Conservation (phyloP, 805 yeast genomes). For the Lachancea fermentati region DNA sequence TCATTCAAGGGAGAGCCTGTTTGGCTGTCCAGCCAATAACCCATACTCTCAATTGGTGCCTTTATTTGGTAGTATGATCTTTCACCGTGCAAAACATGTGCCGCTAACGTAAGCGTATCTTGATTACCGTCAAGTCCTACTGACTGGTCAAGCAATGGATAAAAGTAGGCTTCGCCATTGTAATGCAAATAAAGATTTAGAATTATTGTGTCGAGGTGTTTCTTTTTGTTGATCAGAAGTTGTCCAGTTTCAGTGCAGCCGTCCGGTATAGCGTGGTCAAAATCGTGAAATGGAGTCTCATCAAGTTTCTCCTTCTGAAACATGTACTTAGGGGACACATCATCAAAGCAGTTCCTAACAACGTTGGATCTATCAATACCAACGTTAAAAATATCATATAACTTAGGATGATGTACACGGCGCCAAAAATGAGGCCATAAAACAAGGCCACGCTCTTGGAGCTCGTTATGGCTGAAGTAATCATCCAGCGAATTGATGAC, state of each 20-base stretch:
- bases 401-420: conserved; percentile 70
- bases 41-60: conserved; percentile 34
- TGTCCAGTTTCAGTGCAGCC: conserved; percentile 73
- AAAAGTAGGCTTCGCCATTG: conserved; percentile 61
- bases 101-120: conserved; percentile 67
- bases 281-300: conserved; percentile 48
- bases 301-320: conserved; percentile 22
- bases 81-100: conserved; percentile 37
- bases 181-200: conserved; percentile 62
- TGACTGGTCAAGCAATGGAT: conserved; percentile 67
- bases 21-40: conserved; percentile 28
- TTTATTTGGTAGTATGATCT: conserved; percentile 44
- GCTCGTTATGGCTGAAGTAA: conserved; percentile 55
- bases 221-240: conserved; percentile 53
- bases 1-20: conserved; percentile 24
- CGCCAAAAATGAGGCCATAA: conserved; percentile 90
- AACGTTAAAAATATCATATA: conserved; percentile 62
- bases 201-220: conserved; percentile 53
- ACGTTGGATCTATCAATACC: conserved; percentile 37
- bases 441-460: conserved; percentile 43
- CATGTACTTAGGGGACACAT: conserved; percentile 29
- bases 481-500: conserved; percentile 62
- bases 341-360: conserved; percentile 34
- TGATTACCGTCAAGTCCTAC: conserved; percentile 77
- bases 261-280: conserved; percentile 61